phyloP scores from a whole-genome alignment of 257 asterid genomes.

The Sherardia arvensis region DNA sequence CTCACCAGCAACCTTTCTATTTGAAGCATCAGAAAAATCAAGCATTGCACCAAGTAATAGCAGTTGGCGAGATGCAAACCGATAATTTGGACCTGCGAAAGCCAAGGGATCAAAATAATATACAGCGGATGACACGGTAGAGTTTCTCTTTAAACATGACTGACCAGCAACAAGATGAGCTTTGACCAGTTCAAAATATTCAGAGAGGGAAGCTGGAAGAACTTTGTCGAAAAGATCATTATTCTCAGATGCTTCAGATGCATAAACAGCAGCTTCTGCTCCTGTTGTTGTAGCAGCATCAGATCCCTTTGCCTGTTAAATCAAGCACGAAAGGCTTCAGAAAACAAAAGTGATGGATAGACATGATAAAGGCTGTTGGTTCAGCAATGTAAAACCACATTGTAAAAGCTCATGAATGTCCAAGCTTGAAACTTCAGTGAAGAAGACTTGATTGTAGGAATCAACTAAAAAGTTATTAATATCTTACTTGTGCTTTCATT shows the following conservation, averaged over 20 bases:
- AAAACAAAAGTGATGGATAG: neutral
- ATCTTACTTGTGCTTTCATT: conserved; percentile 75
- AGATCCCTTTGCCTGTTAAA: conserved; percentile 77
- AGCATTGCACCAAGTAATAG: conserved; percentile 79
- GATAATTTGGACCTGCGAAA: conserved; percentile 62
- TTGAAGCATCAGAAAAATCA: conserved; percentile 81
- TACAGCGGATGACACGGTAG: conserved; percentile 4
- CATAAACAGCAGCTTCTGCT: conserved; percentile 84
- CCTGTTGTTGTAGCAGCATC: conserved; percentile 88
- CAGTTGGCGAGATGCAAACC: conserved; percentile 83
- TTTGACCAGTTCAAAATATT: conserved; percentile 68
- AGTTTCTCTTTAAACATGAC: conserved; percentile 21
- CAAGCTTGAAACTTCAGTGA: neutral
- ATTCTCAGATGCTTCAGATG: conserved; percentile 84
- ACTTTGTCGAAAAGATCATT: conserved; percentile 80
- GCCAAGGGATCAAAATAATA: conserved; percentile 16
- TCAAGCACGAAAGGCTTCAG: conserved; percentile 10
- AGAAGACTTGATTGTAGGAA: conserved; percentile 2
- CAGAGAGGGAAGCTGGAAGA: conserved; percentile 73
- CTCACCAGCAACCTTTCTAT: conserved; percentile 76
- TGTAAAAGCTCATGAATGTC: neutral
- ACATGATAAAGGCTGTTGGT: neutral
- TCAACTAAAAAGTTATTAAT: neutral
- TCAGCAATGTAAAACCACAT: neutral
- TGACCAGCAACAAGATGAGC: conserved; percentile 77